Evolutionary conservation across 2,329 filamentous ascomycete species (phyloP).

Genomic region (Pseudogymnoascus sp.): DNA sequence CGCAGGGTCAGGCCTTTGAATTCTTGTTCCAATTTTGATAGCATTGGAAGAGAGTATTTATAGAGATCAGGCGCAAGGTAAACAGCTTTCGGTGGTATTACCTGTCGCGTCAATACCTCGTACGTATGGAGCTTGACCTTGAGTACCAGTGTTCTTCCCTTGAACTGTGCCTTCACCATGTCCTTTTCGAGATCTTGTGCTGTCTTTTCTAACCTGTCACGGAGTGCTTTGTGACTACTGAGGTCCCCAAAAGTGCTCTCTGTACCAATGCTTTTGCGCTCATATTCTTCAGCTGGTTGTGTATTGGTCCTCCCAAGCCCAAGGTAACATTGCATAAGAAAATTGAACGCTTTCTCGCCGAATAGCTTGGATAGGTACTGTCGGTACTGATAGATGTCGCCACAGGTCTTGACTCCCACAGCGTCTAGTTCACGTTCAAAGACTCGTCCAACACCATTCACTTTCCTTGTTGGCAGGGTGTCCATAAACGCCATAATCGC

Average conservation of each 20-base stretch:
- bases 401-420: constrained; percentile 79
- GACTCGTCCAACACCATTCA: constrained; percentile 91
- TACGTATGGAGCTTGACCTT: constrained; percentile 95
- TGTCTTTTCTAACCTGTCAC: constrained; percentile 69
- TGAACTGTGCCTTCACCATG: constrained; percentile 68
- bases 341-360: constrained; percentile 83
- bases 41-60: constrained; percentile 69
- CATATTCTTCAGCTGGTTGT: constrained; percentile 79
- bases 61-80: constrained; percentile 73
- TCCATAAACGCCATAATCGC: constrained; percentile 82
- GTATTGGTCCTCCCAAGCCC: constrained; percentile 80
- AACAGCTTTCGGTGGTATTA: constrained; percentile 64
- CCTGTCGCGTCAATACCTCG: constrained; percentile 80
- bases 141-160: constrained; percentile 81
- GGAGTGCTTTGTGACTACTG: constrained; percentile 56
- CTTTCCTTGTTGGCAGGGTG: constrained; percentile 74
- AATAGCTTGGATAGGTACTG: constrained; percentile 70
- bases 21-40: constrained; percentile 76
- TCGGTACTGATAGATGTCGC: constrained; percentile 73
- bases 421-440: constrained; percentile 85
- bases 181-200: constrained; percentile 85
- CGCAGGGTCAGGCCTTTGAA: constrained; percentile 70
- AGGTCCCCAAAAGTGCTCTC: constrained; percentile 87
- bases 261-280: constrained; percentile 88
- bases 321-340: constrained; percentile 74